Conservation (phyloP, 345 rosid species). For the Sonneratia caseolaris region DNA sequence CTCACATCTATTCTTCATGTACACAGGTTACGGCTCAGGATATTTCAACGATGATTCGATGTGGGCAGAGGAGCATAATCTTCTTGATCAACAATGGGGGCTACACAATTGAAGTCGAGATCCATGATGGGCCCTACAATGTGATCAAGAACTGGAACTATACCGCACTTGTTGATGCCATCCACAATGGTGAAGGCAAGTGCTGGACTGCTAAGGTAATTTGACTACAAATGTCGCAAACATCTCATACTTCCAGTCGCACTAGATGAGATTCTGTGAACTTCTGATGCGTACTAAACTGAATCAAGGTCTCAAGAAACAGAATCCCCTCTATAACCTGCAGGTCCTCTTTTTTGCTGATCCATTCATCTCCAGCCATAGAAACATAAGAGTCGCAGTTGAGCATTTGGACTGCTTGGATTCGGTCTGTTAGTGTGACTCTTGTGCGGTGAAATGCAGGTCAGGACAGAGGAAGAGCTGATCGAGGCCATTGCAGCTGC, state of each 20-base stretch:
- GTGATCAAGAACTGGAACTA: neutral
- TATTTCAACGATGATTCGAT: constrained; percentile 53
- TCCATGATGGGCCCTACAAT: neutral
- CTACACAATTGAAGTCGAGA: constrained; percentile 33
- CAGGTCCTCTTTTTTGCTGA: too few relatives aligned
- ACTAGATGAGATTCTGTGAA: neutral
- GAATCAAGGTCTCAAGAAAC: too few relatives aligned
- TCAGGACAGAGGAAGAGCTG: neutral
- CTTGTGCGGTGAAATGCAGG: neutral
- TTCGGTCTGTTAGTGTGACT: too few relatives aligned
- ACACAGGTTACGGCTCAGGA: constrained; percentile 57
- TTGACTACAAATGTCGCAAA: neutral
- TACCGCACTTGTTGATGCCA: neutral
- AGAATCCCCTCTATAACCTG: too few relatives aligned
- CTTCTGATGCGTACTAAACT: neutral
- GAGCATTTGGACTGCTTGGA: too few relatives aligned
- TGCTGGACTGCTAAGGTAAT: constrained; percentile 55
- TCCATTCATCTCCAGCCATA: too few relatives aligned
- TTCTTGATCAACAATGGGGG: constrained; percentile 64
- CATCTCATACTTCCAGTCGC: neutral
- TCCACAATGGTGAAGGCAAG: constrained; percentile 32
- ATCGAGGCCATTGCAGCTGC: neutral
- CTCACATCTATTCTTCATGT: neutral
- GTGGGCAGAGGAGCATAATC: constrained; percentile 41
- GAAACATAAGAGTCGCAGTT: too few relatives aligned